Percentiles rank a stretch among this genome's conserved stretches.
Conservation (phyloP, 2,329 filamentous ascomycete species). For the Fusarium succisae region DNA sequence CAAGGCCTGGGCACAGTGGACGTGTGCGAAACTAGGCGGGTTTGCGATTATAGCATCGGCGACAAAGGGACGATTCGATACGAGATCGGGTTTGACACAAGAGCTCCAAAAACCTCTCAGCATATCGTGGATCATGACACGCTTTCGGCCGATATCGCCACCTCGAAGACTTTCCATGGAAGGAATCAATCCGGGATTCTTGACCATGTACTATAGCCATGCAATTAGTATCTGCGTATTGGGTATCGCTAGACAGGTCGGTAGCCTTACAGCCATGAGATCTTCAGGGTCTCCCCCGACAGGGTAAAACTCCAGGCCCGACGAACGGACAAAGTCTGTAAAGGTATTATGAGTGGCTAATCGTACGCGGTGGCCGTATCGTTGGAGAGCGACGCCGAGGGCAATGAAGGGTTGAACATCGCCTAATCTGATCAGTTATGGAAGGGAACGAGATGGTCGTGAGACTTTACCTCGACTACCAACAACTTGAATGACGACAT, state of each 20-base stretch:
- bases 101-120: not conserved
- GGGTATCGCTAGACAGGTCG: fast-evolving
- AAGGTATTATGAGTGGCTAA: slow-evolving; percentile 23
- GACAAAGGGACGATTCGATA: slow-evolving; percentile 59
- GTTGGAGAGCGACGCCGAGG: slow-evolving; percentile 4
- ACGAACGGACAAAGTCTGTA: not conserved
- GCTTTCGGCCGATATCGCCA: not conserved
- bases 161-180: not conserved
- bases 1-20: slow-evolving; percentile 81
- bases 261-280: slow-evolving; percentile 4
- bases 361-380: slow-evolving; percentile 21
- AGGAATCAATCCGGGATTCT: not conserved
- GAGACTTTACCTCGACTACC: slow-evolving; percentile 8
- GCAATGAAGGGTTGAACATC: slow-evolving; percentile 30
- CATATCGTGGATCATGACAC: not conserved
- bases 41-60: slow-evolving; percentile 86
- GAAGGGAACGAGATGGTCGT: fast-evolving
- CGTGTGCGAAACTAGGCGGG: slow-evolving; percentile 78
- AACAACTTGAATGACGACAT: slow-evolving; percentile 27
- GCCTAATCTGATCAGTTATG: not conserved
- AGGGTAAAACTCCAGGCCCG: slow-evolving; percentile 8
- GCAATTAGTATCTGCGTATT: fast-evolving
- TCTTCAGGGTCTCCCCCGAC: slow-evolving; percentile 26
- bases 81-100: not conserved
- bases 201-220: not conserved